A percentile compares a stretch with the other conserved stretches of the same genome.
Evolutionary conservation across 78 protist species (phyloP).

Genomic region (Guillardia theta): DNA sequence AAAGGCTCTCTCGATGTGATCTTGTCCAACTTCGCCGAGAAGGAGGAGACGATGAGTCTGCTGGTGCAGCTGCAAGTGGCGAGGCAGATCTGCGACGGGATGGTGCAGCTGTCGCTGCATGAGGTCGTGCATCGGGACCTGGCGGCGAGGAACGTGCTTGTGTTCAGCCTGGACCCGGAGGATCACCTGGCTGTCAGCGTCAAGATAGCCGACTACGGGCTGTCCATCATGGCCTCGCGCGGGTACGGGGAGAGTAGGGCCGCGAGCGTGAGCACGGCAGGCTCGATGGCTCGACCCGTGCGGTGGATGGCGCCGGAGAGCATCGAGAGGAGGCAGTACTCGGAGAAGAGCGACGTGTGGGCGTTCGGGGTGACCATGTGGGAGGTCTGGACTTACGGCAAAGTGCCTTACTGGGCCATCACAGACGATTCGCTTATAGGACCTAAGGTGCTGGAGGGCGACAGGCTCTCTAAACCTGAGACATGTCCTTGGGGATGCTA

Average conservation of each 20-base stretch:
- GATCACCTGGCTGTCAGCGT: not conserved
- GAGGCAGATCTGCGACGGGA: not conserved
- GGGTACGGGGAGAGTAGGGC: too few species aligned
- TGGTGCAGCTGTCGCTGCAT: not conserved
- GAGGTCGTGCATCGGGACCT: constrained; percentile 4
- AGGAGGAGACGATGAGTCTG: not conserved
- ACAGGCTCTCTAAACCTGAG: not conserved
- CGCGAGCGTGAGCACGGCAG: not conserved
- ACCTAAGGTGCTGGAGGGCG: not conserved
- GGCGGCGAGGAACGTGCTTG: not conserved
- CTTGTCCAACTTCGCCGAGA: not conserved
- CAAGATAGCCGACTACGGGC: constrained; percentile 14
- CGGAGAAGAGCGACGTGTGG: constrained; percentile 32
- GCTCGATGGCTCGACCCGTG: not conserved
- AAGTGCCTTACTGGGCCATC: not conserved
- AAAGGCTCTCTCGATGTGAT: not conserved
- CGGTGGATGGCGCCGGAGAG: constrained; percentile 16
- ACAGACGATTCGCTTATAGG: too few species aligned
- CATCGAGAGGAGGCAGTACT: not conserved
- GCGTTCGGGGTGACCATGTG: not conserved
- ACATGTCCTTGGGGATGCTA: not conserved
- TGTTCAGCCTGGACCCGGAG: not conserved
- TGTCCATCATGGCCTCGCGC: not conserved
- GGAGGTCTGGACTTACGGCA: not conserved
- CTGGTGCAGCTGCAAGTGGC: not conserved